Evolutionary conservation across 148 eudicot genomes (phyloP).

Genomic region (Euryodendron excelsum): DNA sequence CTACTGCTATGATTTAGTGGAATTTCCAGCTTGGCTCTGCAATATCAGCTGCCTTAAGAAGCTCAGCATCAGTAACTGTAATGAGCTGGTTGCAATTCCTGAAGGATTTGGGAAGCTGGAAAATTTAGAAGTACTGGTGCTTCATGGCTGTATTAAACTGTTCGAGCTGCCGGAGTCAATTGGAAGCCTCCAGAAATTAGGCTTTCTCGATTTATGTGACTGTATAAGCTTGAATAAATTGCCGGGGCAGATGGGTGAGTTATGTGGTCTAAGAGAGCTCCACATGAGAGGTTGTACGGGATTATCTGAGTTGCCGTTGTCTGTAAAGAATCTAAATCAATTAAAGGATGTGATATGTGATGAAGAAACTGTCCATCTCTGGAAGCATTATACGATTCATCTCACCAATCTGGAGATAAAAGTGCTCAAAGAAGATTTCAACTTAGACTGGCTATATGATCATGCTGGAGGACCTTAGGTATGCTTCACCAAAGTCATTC

Average conservation of each 20-base stretch:
- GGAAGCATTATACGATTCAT: constrained; percentile 7
- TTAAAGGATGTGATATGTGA: constrained; percentile 21
- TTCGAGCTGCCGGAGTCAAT: constrained; percentile 11
- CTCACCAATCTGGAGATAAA: constrained; percentile 3
- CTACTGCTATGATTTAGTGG: constrained; percentile 22
- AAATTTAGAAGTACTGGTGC: constrained; percentile 10
- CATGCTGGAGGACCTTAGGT: not conserved
- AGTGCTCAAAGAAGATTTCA: constrained; percentile 16
- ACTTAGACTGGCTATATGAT: constrained; percentile 14
- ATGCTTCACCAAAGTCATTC: too few species aligned
- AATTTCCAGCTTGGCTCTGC: constrained; percentile 21
- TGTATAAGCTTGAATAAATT: constrained; percentile 9
- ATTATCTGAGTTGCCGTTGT: constrained; percentile 8
- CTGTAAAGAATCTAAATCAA: constrained; percentile 12
- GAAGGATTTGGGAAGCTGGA: constrained; percentile 15
- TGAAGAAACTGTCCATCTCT: constrained; percentile 8
- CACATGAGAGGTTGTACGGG: constrained; percentile 20
- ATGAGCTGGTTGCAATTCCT: constrained; percentile 17
- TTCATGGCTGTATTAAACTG: constrained; percentile 15
- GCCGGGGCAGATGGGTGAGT: constrained; percentile 17
- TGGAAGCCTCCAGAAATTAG: constrained; percentile 17
- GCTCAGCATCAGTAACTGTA: constrained; percentile 25
- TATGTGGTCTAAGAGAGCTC: constrained; percentile 11
- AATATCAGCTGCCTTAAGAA: not conserved
- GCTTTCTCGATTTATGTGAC: constrained; percentile 16